These are phyloP conservation scores for Colletotrichum tabaci DNA, from an alignment of 2,329 filamentous ascomycete genomes.

Conservation along the genomic window DNA sequence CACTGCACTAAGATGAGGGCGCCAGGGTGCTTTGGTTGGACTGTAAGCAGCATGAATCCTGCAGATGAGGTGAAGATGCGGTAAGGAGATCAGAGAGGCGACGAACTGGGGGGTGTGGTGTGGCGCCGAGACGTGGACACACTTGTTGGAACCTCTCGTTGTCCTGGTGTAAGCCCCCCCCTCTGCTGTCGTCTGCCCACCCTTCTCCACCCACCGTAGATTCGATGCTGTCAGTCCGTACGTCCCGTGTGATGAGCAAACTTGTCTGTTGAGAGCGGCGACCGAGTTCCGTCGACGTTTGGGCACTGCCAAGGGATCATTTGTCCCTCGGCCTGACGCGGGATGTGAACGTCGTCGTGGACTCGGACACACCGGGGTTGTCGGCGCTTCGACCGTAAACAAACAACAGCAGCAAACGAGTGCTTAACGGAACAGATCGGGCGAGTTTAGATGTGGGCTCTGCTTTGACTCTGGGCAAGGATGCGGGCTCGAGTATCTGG, in stretches of 20 bases:
- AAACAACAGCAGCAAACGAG: not conserved
- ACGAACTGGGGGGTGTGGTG: constrained; percentile 15
- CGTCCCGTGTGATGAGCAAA: not conserved
- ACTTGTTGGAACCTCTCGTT: not conserved
- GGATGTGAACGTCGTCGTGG: not conserved
- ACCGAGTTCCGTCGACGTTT: not conserved
- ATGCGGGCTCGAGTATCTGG: not conserved
- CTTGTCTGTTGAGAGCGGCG: not conserved
- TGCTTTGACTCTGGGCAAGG: not conserved
- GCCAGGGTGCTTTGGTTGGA: constrained; percentile 28
- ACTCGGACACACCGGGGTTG: not conserved
- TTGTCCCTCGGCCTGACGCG: not conserved
- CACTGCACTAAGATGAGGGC: not conserved
- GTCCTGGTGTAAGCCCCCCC: not conserved
- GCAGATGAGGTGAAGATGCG: constrained; percentile 40
- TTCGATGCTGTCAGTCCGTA: not conserved
- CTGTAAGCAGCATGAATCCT: constrained; percentile 35
- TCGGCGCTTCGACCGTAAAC: constrained; percentile 4
- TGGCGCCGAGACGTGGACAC: constrained; percentile 1
- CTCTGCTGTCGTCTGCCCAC: no score
- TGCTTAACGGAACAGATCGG: not conserved
- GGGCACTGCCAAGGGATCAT: not conserved
- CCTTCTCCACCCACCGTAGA: not conserved
- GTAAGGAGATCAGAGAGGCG: constrained; percentile 39
- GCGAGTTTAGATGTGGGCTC: not conserved